Conservation (phyloP, 2,329 filamentous ascomycete species). For the Balansia obtecta region DNA sequence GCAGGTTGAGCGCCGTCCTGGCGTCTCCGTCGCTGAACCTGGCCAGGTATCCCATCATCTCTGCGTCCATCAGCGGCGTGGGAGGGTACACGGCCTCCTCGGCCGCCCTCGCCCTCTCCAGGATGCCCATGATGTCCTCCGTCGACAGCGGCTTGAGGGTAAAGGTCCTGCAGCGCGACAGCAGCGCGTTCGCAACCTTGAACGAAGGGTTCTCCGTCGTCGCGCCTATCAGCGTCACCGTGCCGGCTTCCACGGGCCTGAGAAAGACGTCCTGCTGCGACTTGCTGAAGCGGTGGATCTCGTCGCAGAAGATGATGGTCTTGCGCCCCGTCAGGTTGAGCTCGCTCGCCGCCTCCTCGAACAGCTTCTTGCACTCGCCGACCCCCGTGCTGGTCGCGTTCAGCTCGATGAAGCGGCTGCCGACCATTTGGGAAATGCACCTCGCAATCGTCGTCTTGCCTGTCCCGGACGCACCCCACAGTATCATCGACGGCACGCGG, state of each 20-base stretch:
- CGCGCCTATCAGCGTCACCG: constrained; percentile 83
- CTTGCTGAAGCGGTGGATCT: constrained; percentile 88
- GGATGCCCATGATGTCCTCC: constrained; percentile 59
- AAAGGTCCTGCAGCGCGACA: constrained; percentile 85
- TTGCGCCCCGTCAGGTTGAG: constrained; percentile 69
- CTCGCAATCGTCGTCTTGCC: constrained; percentile 88
- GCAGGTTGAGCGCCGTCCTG: constrained; percentile 79
- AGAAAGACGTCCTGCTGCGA: constrained; percentile 91
- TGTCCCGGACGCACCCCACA: constrained; percentile 76
- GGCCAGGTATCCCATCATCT: constrained; percentile 70
- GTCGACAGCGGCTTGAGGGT: constrained; percentile 65
- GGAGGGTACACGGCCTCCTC: constrained; percentile 35
- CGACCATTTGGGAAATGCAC: constrained; percentile 72
- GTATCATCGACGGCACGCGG: constrained; percentile 83
- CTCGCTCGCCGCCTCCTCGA: constrained; percentile 72
- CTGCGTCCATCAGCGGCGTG: constrained; percentile 56
- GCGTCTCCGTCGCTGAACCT: constrained; percentile 87
- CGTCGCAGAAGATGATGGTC: constrained; percentile 96
- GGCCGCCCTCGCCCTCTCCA: constrained; percentile 58
- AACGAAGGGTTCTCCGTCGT: constrained; percentile 97
- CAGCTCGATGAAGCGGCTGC: constrained; percentile 84
- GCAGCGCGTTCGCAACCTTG: constrained; percentile 75
- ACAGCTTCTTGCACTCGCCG: constrained; percentile 84
- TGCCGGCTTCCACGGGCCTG: constrained; percentile 80
- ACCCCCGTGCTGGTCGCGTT: constrained; percentile 86